These are phyloP conservation scores for Strobilomyces dryophilus DNA, from an alignment of 768 basidiomycete species.

Conservation along the genomic window DNA sequence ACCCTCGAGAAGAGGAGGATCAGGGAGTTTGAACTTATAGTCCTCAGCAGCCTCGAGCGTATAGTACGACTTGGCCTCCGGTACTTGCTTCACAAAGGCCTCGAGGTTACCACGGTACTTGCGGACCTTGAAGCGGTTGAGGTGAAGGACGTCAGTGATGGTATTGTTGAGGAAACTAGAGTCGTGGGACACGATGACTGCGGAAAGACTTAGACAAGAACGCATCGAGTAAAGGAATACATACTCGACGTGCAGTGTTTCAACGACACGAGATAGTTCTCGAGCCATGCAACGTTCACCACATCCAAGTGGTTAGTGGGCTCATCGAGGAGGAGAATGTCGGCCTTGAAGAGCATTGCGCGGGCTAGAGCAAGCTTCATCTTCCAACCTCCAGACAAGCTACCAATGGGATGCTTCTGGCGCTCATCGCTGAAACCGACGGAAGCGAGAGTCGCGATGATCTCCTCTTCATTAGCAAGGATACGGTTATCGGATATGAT, in stretches of 20 bases:
- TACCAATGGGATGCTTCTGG: constrained; percentile 81
- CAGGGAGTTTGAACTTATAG: constrained; percentile 98
- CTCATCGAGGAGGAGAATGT: constrained; percentile 94
- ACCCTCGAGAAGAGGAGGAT: constrained; percentile 96
- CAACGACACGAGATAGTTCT: constrained; percentile 85
- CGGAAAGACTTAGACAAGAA: constrained; percentile 2
- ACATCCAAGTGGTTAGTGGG: constrained; percentile 98
- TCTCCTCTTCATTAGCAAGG: constrained; percentile 61
- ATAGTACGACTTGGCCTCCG: constrained; percentile 98
- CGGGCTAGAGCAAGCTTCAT: constrained; percentile 98
- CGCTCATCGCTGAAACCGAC: constrained; percentile 91
- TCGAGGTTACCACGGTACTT: constrained; percentile 95
- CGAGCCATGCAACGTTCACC: constrained; percentile 96
- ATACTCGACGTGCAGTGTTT: constrained; percentile 89
- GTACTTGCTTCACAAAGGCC: constrained; percentile 89
- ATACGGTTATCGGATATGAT: constrained; percentile 84
- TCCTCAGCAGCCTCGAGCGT: constrained; percentile 93
- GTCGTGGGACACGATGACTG: constrained; percentile 97
- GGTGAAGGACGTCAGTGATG: constrained; percentile 94
- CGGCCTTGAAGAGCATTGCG: constrained; percentile 97
- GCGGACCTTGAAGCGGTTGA: constrained; percentile 97
- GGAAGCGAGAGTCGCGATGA: constrained; percentile 76
- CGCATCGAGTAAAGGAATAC: constrained; percentile 23
- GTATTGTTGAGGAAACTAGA: constrained; percentile 97
- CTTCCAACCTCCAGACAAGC: constrained; percentile 98